Evolutionary conservation across 345 rosid species (phyloP).

Genomic region (Aquilaria yunnanensis): DNA sequence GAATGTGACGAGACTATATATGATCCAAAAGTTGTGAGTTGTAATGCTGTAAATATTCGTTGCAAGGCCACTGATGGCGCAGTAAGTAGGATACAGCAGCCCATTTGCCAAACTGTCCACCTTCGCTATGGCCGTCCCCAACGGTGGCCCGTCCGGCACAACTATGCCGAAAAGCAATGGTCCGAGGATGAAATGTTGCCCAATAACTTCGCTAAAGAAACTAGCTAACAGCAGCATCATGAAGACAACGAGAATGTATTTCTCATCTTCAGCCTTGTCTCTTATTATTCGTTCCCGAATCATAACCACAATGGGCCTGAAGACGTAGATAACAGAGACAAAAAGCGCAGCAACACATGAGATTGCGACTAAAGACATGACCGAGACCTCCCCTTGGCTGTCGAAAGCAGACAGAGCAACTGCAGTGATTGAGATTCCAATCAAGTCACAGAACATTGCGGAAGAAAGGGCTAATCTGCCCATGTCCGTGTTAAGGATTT

Average conservation of each 20-base stretch:
- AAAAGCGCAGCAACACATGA: constrained; percentile 4
- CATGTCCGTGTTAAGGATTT: constrained; percentile 30
- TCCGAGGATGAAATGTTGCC: constrained; percentile 19
- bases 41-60: constrained; percentile 2
- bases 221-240: constrained; percentile 13
- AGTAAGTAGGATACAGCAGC: constrained; percentile 24
- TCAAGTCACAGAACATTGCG: constrained; percentile 19
- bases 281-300: constrained; percentile 16
- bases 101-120: constrained; percentile 18
- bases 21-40: neutral
- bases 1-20: neutral
- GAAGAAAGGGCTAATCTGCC: constrained; percentile 34
- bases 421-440: constrained; percentile 5
- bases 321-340: neutral
- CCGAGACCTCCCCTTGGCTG: neutral
- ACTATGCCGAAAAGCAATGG: constrained; percentile 32
- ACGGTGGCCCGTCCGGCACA: constrained; percentile 43
- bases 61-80: constrained; percentile 24
- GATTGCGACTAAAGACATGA: neutral
- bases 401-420: neutral
- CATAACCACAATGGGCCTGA: constrained; percentile 28
- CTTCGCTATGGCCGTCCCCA: constrained; percentile 32
- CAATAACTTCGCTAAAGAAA: constrained; percentile 6
- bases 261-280: constrained; percentile 16
- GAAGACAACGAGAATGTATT: constrained; percentile 7